phyloP scores from a whole-genome alignment of 352 stramenopile species.

The Pythium biforme region DNA sequence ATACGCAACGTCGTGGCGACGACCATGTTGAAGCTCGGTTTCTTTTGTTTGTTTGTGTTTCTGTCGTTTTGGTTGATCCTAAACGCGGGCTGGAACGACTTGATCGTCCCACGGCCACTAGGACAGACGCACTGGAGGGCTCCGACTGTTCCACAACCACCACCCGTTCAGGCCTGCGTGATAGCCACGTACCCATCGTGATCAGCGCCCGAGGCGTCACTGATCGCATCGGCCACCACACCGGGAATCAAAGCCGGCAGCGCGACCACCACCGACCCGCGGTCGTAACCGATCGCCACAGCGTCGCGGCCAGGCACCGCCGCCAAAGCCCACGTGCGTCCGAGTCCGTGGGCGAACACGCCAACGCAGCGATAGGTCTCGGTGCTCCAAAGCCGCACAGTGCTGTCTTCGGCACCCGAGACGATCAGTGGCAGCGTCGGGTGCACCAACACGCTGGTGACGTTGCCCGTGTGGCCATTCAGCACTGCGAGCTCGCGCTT shows the following conservation, averaged over 20 bases:
- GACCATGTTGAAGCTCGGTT: too few species aligned
- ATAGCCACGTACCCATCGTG: neutral
- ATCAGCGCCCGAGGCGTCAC: neutral
- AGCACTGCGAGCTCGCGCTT: conserved; percentile 88
- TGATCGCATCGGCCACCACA: too few species aligned
- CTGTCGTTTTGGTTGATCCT: too few species aligned
- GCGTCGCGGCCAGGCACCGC: conserved; percentile 42
- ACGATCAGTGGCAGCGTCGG: conserved; percentile 68
- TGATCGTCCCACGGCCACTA: too few species aligned
- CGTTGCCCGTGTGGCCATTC: conserved; percentile 92
- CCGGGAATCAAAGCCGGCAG: conserved; percentile 1
- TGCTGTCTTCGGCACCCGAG: conserved; percentile 89
- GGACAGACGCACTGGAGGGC: too few species aligned
- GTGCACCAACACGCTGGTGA: conserved; percentile 92
- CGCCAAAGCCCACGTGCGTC: conserved; percentile 89
- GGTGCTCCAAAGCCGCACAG: conserved; percentile 61
- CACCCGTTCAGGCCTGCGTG: neutral
- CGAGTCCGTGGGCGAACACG: conserved; percentile 94
- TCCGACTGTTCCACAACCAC: too few species aligned
- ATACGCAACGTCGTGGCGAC: too few species aligned
- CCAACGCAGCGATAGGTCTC: conserved; percentile 65
- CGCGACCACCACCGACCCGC: conserved; percentile 7
- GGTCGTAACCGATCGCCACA: conserved; percentile 71
- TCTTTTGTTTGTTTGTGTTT: too few species aligned
- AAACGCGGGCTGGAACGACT: too few species aligned